phyloP scores from a whole-genome alignment of 331 rosid species.

The Saraca asoca region DNA sequence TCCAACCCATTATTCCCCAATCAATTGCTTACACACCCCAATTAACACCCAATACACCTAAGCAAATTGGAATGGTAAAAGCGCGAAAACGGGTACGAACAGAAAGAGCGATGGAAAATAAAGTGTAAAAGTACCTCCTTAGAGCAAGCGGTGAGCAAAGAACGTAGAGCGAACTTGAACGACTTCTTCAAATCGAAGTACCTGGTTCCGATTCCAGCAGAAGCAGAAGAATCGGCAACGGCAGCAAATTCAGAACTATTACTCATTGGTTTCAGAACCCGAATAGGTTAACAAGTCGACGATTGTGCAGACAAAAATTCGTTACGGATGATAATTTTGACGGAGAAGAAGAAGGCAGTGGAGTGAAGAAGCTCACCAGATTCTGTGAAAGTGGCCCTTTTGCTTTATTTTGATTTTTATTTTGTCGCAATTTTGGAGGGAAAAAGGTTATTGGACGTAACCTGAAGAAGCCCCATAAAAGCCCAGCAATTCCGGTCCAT shows the following conservation, averaged over 20 bases:
- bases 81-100: neutral
- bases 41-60: neutral
- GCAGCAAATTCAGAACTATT: constrained; percentile 14
- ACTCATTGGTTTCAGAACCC: constrained; percentile 39
- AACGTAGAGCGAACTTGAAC: constrained; percentile 61
- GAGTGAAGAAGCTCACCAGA: too few species aligned
- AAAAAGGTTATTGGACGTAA: too few species aligned
- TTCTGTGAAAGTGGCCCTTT: too few species aligned
- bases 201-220: constrained; percentile 50
- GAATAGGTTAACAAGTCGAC: neutral
- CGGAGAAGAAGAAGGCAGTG: too few species aligned
- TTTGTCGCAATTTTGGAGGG: too few species aligned
- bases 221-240: constrained; percentile 8
- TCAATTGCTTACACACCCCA: neutral
- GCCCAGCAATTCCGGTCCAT: too few species aligned
- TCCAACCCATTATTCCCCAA: neutral
- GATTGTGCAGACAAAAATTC: too few species aligned
- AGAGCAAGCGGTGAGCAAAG: constrained; percentile 69
- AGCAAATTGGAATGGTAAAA: neutral
- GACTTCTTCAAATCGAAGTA: constrained; percentile 65
- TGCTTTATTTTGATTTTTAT: too few species aligned
- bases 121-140: constrained; percentile 53
- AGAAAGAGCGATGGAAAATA: neutral
- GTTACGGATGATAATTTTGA: too few species aligned
- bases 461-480: too few species aligned